phyloP scores from a whole-genome alignment of 2,329 filamentous ascomycete species.

The Trichophyton equinum region DNA sequence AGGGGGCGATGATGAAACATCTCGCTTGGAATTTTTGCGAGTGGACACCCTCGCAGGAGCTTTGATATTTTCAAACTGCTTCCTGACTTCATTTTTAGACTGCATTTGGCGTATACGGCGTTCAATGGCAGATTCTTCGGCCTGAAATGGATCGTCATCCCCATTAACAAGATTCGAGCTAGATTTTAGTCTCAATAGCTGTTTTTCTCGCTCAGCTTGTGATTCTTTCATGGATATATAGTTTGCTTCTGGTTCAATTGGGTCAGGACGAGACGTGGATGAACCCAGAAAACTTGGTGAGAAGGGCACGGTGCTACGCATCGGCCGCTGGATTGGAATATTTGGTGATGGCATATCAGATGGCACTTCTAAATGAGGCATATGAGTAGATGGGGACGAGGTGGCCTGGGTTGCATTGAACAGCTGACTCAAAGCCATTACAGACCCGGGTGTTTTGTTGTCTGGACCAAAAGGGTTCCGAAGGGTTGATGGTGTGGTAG shows the following conservation, averaged over 20 bases:
- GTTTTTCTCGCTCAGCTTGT: slow-evolving; percentile 29
- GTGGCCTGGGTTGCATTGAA: slow-evolving; percentile 38
- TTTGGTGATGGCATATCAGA: slow-evolving; percentile 40
- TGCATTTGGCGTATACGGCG: slow-evolving; percentile 23
- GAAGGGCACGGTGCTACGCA: slow-evolving; percentile 24
- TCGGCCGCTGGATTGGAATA: slow-evolving; percentile 31
- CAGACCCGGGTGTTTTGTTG: slow-evolving; percentile 24
- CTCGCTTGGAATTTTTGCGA: slow-evolving; percentile 9
- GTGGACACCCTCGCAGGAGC: slow-evolving; percentile 20
- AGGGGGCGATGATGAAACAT: slow-evolving; percentile 9
- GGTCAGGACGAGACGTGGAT: slow-evolving; percentile 23
- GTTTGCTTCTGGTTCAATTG: slow-evolving; percentile 30
- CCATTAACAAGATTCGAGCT: not conserved
- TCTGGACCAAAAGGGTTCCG: slow-evolving; percentile 32
- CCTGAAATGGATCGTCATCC: slow-evolving; percentile 26
- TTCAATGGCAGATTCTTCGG: slow-evolving; percentile 30
- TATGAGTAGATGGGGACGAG: slow-evolving; percentile 33
- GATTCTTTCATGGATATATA: slow-evolving; percentile 38
- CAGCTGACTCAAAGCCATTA: slow-evolving; percentile 37
- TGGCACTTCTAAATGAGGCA: slow-evolving; percentile 25
- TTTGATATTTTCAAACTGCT: slow-evolving; percentile 26
- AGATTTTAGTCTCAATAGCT: slow-evolving; percentile 16
- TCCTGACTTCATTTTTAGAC: slow-evolving; percentile 24
- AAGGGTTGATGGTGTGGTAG: slow-evolving; percentile 29
- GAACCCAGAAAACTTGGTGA: slow-evolving; percentile 26